Evolutionary conservation across 768 basidiomycete species (phyloP), one percentile per base, ranked within the genome.

Genomic region (Calocybe indica): DNA sequence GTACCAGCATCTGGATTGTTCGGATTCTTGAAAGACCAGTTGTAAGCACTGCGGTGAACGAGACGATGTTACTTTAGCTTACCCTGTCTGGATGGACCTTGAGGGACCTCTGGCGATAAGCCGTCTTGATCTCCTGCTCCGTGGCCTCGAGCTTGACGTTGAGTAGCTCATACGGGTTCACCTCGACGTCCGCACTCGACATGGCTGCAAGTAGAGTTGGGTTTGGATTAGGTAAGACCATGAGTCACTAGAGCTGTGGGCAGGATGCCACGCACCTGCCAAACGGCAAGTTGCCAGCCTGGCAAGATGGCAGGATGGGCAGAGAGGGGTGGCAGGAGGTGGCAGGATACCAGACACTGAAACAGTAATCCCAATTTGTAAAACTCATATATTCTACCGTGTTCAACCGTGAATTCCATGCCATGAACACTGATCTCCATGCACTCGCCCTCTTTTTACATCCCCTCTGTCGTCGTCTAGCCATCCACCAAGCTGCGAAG

Each of bases 51-150:
- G 28, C 6, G 2, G 13, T 29, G 28, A 8, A 22, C 32, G 15
- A 35, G 33, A 43, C 7, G 40, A 33, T 22, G 31, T 12, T 37
- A 74, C 79, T 22, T 22, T 22, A 22, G 22, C 22, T 52, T 54
- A 89, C 89, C 59, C 88, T 79, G 60, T 92, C 90, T 29, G 90
- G 90, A 66, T 92, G 90, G 33, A 91, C 87, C 68, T 89, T 91
- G 56, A 89, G 73, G 1, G 90, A 91, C 29, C 79, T 73, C 49
- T 87, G 75, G 36, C 89, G 76, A 55, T 91, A 92, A 0, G 89
- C 88, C 2, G 82, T 87, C 48, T 79, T 75, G 45, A 92, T 87
- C 53, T 90, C 88, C 43, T 79, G 76, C 49, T 91, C 88, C 30
- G 84, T 84, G 12, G 83, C 74, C 52, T 88, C 86, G 36, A 71